Conservation (phyloP, 2,329 filamentous ascomycete species). For the Fusarium newnesense region DNA sequence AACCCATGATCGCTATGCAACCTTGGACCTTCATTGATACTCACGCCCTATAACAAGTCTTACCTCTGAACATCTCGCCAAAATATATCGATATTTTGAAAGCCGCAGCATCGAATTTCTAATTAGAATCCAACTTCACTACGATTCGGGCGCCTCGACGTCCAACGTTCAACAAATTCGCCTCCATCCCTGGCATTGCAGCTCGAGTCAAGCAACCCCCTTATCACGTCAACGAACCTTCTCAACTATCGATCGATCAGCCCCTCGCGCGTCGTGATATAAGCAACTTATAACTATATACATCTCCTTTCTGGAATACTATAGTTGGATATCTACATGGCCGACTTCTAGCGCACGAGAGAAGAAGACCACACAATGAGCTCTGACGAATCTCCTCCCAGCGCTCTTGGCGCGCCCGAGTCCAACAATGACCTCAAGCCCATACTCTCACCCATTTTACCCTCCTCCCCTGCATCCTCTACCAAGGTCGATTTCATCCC, state of each 20-base stretch:
- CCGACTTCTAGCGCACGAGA: slow-evolving; percentile 17
- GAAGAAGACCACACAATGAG: slow-evolving; percentile 39
- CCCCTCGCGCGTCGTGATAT: background rate
- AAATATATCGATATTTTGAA: slow-evolving; percentile 4
- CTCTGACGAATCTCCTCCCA: slow-evolving; percentile 41
- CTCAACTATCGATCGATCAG: slow-evolving; percentile 1
- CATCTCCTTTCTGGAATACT: background rate
- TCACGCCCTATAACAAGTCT: background rate
- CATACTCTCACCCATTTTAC: slow-evolving; percentile 48
- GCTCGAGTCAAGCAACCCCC: slow-evolving; percentile 16
- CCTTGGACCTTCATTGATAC: slow-evolving; percentile 15
- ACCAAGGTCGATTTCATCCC: slow-evolving; percentile 64
- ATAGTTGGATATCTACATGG: slow-evolving; percentile 36
- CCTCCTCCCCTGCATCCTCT: slow-evolving; percentile 46
- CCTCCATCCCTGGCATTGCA: background rate
- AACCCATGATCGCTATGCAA: slow-evolving; percentile 13
- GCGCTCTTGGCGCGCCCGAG: slow-evolving; percentile 38
- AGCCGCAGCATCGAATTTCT: background rate
- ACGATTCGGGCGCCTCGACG: slow-evolving; percentile 19
- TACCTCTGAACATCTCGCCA: slow-evolving; percentile 2
- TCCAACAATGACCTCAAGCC: slow-evolving; percentile 42
- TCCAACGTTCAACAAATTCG: slow-evolving; percentile 14
- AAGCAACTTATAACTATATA: background rate
- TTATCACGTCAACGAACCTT: slow-evolving; percentile 19
- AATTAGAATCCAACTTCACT: background rate